phyloP scores from a whole-genome alignment of 1,139 yeast species.

The Ogataea hybrid region DNA sequence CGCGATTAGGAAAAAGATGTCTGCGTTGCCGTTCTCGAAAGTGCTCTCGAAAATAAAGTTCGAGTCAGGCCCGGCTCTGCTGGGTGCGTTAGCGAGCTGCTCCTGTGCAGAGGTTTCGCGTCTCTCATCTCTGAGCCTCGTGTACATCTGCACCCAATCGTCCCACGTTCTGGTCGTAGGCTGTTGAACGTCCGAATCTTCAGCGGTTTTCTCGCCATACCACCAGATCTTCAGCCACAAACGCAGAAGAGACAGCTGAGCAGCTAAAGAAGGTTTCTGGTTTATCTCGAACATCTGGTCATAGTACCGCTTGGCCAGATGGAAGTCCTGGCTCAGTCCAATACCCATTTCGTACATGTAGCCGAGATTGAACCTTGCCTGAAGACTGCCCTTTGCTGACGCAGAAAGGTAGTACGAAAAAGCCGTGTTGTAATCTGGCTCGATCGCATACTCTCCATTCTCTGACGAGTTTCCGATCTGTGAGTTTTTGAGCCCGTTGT shows the following conservation, averaged over 20 bases:
- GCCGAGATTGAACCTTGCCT: conserved; percentile 81
- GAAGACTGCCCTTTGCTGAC: conserved; percentile 55
- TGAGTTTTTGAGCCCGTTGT: conserved; percentile 36
- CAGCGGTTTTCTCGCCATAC: conserved; percentile 17
- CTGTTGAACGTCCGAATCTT: background rate
- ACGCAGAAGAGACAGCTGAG: conserved; percentile 46
- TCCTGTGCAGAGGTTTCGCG: conserved; percentile 4
- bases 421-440: conserved; percentile 78
- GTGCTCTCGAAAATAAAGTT: conserved; percentile 14
- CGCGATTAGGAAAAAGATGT: conserved; percentile 16
- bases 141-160: conserved; percentile 26
- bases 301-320: conserved; percentile 81
- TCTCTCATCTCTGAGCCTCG: conserved; percentile 16
- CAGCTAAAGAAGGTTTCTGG: conserved; percentile 31
- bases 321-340: conserved; percentile 74
- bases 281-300: conserved; percentile 47
- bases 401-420: conserved; percentile 64
- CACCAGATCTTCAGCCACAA: conserved; percentile 36
- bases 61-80: conserved; percentile 1
- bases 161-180: conserved; percentile 21
- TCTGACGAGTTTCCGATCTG: conserved; percentile 27
- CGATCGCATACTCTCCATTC: conserved; percentile 60
- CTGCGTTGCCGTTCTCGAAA: conserved; percentile 18
- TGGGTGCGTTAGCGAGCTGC: conserved; percentile 3
- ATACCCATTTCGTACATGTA: conserved; percentile 86